Conservation (phyloP, 2,329 filamentous ascomycete genomes). For the Passalora sequoiae region DNA sequence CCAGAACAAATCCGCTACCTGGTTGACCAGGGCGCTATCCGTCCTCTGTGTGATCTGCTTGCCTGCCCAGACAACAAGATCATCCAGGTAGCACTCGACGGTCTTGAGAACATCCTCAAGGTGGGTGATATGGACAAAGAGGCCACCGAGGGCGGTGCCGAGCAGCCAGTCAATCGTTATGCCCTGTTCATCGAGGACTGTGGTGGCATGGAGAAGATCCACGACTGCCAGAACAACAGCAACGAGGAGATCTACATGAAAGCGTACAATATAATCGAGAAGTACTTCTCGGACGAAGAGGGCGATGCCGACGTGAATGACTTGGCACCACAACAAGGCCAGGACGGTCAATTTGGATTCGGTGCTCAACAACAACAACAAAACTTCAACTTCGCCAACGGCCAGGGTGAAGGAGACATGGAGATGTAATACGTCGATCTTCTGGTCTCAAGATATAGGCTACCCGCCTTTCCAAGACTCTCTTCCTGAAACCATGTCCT, state of each 20-base stretch:
- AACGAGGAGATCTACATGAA: slow-evolving; percentile 99
- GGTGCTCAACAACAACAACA: slow-evolving; percentile 66
- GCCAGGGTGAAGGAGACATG: slow-evolving; percentile 67
- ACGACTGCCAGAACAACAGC: slow-evolving; percentile 99
- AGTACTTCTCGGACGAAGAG: slow-evolving; percentile 99
- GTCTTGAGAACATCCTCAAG: slow-evolving; percentile 98
- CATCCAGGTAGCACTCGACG: slow-evolving; percentile 96
- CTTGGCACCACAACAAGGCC: slow-evolving; percentile 64
- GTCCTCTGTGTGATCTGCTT: slow-evolving; percentile 90
- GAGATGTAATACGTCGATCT: too few relatives aligned
- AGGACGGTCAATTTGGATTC: slow-evolving; percentile 75
- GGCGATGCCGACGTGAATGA: slow-evolving; percentile 79
- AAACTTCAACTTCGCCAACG: slow-evolving; percentile 90
- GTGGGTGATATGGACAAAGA: slow-evolving; percentile 99
- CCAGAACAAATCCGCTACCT: slow-evolving; percentile 97
- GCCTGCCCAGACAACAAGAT: slow-evolving; percentile 99
- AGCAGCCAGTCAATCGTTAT: slow-evolving; percentile 84
- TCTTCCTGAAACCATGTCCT: too few relatives aligned
- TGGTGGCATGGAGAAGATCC: slow-evolving; percentile 99
- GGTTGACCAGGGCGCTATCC: slow-evolving; percentile 90
- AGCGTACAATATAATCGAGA: slow-evolving; percentile 99
- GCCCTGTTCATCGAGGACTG: slow-evolving; percentile 98
- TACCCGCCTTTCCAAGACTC: too few relatives aligned
- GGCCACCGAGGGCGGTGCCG: slow-evolving; percentile 65
- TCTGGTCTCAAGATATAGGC: too few relatives aligned